A percentile compares a stretch with the other conserved stretches of the same genome.
Evolutionary conservation across 2,329 filamentous ascomycete species (phyloP).

Genomic region (Davidsoniella eucalypti): DNA sequence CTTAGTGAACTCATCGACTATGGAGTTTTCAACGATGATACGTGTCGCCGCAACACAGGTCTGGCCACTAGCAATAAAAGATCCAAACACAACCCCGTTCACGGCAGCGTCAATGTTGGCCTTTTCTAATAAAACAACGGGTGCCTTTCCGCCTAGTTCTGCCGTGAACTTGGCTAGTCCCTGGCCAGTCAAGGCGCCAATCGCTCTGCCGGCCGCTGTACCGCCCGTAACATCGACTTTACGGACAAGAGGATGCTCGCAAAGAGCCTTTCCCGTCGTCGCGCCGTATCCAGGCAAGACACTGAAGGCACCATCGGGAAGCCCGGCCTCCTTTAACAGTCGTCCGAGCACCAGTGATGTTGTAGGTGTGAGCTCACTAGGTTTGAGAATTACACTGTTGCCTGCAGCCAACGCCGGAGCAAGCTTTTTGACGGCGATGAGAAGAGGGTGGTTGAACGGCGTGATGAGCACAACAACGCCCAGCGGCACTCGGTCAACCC

Average conservation of each 20-base stretch:
- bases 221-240: constrained; percentile 67
- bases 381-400: constrained; percentile 35
- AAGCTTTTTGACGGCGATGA: constrained; percentile 30
- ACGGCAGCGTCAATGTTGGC: constrained; percentile 47
- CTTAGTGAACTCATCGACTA: constrained; percentile 38
- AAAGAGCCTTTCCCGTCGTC: constrained; percentile 50
- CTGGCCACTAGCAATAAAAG: constrained; percentile 39
- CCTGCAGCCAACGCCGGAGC: constrained; percentile 32
- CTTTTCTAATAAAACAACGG: constrained; percentile 49
- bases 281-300: constrained; percentile 54
- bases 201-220: constrained; percentile 50
- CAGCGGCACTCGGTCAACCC: constrained; percentile 35
- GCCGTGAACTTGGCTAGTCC: constrained; percentile 47
- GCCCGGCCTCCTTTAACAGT: constrained; percentile 53
- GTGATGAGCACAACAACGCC: constrained; percentile 38
- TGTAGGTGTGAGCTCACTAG: constrained; percentile 36
- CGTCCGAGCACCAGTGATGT: constrained; percentile 24
- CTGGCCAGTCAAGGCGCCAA: constrained; percentile 51
- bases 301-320: constrained; percentile 60
- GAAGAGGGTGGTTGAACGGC: constrained; percentile 37
- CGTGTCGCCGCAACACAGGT: constrained; percentile 43
- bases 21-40: constrained; percentile 37
- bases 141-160: constrained; percentile 51
- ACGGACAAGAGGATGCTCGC: constrained; percentile 49
- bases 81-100: constrained; percentile 28